Base-by-base conservation (phyloP, 768 basidiomycete genomes). In the Piloderma croceum region DNA sequence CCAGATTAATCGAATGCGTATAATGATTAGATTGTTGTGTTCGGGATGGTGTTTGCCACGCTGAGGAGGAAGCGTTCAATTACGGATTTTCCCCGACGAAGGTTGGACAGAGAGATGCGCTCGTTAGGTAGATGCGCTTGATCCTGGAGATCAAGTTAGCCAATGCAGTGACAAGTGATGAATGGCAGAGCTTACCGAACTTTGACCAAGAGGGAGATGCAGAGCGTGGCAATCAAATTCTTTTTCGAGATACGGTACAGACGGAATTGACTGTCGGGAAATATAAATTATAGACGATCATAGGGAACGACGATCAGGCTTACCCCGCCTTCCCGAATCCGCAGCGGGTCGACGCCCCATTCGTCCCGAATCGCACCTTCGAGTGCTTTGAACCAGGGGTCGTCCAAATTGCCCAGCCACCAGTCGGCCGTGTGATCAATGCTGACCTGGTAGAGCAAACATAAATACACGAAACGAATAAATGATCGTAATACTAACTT, bases 51-150 rank as follows among this genome's bases (percentile, higher is more conserved):
- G 29, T 10, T 53, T 1, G 73, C 77, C 2, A 77, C 71, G 19
- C 74, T 77, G 2, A 68, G 52, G 38, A 88, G 58, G 59, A 90
- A 91, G 12, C 81, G 76, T 51, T 89, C 82, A 22, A 90, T 56
- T 29, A 90, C 88, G 2, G 77, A 68, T 48, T 87, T 87, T 0
- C 89, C 89, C 27, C 79, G 76, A 15, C 74, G 72, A 18, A 98
- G 70, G 52, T 97, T 97, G 17, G 76, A 62, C 2, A 96, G 63
- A 3, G 91, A 83, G 39, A 97, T 91, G 3, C 90, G 74, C 59
- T 99, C 96, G 57, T 99, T 88, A 3, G 91, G 82, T 18, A 99
- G 62, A 70, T 97, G 96, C 0, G 90, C 92, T 70, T 83, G 88
- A 56, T 87, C 91, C 90, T 85, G 49, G 21, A 31, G 7, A 29